Conservation (phyloP, 805 yeast genomes). For the Lipomyces japonicus region DNA sequence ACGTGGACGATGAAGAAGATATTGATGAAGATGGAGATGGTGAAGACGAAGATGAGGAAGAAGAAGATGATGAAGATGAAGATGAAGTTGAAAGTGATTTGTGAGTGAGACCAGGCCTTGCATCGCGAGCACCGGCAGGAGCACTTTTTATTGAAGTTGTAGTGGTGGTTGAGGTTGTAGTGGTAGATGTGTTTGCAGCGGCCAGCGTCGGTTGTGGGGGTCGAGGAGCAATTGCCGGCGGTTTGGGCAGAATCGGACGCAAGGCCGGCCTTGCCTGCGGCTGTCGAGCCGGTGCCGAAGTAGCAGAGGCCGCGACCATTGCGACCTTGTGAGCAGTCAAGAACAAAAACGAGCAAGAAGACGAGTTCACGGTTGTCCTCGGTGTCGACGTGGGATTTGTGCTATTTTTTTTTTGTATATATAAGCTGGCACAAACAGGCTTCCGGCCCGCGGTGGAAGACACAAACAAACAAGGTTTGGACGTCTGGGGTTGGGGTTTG, state of each 20-base stretch:
- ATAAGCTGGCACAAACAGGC: too few species aligned
- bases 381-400: too few species aligned
- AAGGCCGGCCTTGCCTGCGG: conserved; percentile 20
- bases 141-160: too few species aligned
- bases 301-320: conserved; percentile 3
- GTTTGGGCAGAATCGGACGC: conserved; percentile 26
- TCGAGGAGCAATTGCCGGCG: conserved; percentile 13
- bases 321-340: too few species aligned
- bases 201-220: conserved; percentile 1
- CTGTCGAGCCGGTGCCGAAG: conserved; percentile 11
- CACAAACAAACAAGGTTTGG: too few species aligned
- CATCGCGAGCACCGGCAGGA: neutral
- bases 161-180: neutral
- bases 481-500: too few species aligned
- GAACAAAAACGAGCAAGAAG: too few species aligned
- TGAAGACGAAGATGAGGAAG: neutral
- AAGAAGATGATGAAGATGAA: neutral
- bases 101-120: neutral
- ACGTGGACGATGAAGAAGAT: neutral
- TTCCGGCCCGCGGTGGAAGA: too few species aligned
- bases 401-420: too few species aligned
- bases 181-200: neutral
- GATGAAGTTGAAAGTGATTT: conserved; percentile 4
- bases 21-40: neutral
- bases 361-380: too few species aligned